A percentile compares a stretch with the other conserved stretches of the same genome.
phyloP scores from a whole-genome alignment of 2,329 filamentous ascomycete species.

The Monilinia fructicola region DNA sequence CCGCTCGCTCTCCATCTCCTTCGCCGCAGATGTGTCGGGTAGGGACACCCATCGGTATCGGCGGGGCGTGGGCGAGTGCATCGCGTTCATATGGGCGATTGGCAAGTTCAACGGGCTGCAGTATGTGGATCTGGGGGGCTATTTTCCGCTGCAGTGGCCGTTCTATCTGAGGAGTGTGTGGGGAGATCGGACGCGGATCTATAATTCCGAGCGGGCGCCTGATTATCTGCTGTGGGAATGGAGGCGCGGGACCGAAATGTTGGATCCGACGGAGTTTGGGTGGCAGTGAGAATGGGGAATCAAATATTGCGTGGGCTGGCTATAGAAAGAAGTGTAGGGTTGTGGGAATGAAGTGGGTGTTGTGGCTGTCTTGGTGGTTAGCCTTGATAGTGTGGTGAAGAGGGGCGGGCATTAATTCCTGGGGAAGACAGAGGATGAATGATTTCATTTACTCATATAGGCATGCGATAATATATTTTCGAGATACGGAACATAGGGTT shows the following conservation, averaged over 20 bases:
- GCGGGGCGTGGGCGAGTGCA: neutral
- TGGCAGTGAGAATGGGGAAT: neutral
- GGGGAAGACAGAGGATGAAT: neutral
- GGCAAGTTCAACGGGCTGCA: neutral
- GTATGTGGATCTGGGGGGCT: neutral
- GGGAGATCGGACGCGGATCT: neutral
- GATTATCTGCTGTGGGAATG: neutral
- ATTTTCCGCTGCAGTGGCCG: constrained; percentile 8
- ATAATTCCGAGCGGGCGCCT: neutral
- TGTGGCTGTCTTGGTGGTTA: neutral
- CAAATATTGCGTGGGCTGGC: neutral
- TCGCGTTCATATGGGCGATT: constrained; percentile 5
- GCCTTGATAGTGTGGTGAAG: neutral
- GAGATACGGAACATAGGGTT: neutral
- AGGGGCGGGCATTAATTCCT: neutral
- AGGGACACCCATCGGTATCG: neutral
- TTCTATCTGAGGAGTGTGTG: constrained; percentile 6
- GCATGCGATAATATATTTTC: neutral
- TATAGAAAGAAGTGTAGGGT: too few relatives aligned
- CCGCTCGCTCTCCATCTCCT: neutral
- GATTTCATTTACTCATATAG: neutral
- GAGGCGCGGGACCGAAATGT: constrained; percentile 4
- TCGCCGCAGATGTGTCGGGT: neutral
- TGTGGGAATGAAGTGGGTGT: too few relatives aligned
- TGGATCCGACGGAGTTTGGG: constrained; percentile 5